Percentiles rank a stretch among this genome's conserved stretches.
These are phyloP conservation scores for maize (Zea mays) DNA, from an alignment of 176 grass and related monocot genomes.

Conservation along the genomic window Zm-B73-REFERENCE-NAM-5.0 NC_050098.1:71362001-71362500, in stretches of 20 bases:
- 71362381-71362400: constrained; percentile 22
- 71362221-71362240: constrained; percentile 27
- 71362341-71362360: constrained; percentile 11
- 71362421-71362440: constrained; percentile 25
- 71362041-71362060: constrained; percentile 41
- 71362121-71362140: not conserved
- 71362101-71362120: not conserved
- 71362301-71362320: constrained; percentile 5
- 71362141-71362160: not conserved
- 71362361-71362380: constrained; percentile 21
- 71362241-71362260: constrained; percentile 46
- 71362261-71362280: constrained; percentile 36
- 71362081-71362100: not conserved
- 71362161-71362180: not conserved
- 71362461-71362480: not conserved
- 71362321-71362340: constrained; percentile 1
- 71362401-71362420: constrained; percentile 41
- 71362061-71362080: not conserved
- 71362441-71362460: not conserved
- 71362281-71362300: constrained; percentile 4
- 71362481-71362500: constrained; percentile 19
- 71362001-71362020: constrained; percentile 35
- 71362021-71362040: not conserved
- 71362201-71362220: constrained; percentile 15
- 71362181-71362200: constrained; percentile 19